Conservation (phyloP, 2,329 filamentous ascomycete genomes). For the Sclerotinia subarctica region DNA sequence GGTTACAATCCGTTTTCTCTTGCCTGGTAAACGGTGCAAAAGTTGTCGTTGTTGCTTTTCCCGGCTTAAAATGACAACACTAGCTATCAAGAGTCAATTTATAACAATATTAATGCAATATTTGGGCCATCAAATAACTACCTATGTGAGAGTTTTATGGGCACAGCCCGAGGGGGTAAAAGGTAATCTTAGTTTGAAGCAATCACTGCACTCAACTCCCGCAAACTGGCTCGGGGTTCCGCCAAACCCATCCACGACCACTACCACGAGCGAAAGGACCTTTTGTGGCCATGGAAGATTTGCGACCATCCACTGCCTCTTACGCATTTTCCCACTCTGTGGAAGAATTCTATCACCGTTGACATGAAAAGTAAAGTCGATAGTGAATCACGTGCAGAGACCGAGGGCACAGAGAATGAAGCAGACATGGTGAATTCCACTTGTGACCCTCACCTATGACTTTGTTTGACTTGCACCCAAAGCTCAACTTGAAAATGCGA, state of each 20-base stretch:
- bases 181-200: not conserved
- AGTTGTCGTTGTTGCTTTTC: too few species aligned
- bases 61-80: not conserved
- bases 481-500: too few species aligned
- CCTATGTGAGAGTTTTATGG: too few species aligned
- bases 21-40: too few species aligned
- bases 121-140: too few species aligned
- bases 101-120: not conserved
- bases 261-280: not conserved
- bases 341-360: not conserved
- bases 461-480: not conserved
- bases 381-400: not conserved
- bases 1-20: too few species aligned
- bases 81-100: not conserved
- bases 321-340: not conserved
- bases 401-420: not conserved
- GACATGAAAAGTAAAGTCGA: not conserved
- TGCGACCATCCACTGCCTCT: not conserved
- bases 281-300: not conserved
- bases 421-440: not conserved
- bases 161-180: not conserved
- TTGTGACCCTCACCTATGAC: too few species aligned
- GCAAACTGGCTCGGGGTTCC: not conserved
- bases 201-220: too few species aligned
- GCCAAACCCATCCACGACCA: not conserved